These are phyloP conservation scores for Porogramme epimiltina DNA, from an alignment of 1,284 basidiomycete species.

Conservation along the genomic window DNA sequence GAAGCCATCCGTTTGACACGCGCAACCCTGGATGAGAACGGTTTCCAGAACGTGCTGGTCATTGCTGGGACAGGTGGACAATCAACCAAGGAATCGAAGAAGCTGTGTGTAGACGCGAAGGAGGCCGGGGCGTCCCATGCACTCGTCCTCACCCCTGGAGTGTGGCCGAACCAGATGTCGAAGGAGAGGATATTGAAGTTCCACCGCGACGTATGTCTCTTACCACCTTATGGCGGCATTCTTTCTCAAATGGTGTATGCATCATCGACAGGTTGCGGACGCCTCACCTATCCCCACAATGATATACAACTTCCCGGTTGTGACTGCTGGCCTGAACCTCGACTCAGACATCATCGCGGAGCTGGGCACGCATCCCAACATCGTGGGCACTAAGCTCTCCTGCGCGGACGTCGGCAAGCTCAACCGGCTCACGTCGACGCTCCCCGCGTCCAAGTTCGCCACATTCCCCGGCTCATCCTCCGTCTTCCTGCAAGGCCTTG, in stretches of 20 bases:
- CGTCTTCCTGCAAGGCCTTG: slow-evolving; percentile 66
- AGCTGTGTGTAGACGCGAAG: slow-evolving; percentile 76
- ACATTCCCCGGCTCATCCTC: slow-evolving; percentile 69
- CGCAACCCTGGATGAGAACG: slow-evolving; percentile 73
- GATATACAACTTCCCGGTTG: slow-evolving; percentile 89
- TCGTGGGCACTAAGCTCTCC: slow-evolving; percentile 87
- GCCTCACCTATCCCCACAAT: slow-evolving; percentile 83
- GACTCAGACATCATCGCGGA: slow-evolving; percentile 79
- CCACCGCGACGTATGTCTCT: slow-evolving; percentile 52
- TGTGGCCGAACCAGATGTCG: slow-evolving; percentile 68
- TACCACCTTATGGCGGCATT: not conserved
- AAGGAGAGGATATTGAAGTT: slow-evolving; percentile 63
- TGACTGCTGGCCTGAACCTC: slow-evolving; percentile 85
- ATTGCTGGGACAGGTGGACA: slow-evolving; percentile 87
- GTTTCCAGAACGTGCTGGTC: slow-evolving; percentile 68
- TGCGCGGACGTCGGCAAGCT: slow-evolving; percentile 87
- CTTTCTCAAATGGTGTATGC: no score
- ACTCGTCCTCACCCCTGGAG: slow-evolving; percentile 73
- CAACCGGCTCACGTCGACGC: slow-evolving; percentile 66
- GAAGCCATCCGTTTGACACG: slow-evolving; percentile 67
- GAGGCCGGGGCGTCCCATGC: slow-evolving; percentile 80
- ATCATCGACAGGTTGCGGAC: slow-evolving; percentile 76
- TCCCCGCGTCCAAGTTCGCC: slow-evolving; percentile 55
- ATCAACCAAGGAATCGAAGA: slow-evolving; percentile 82
- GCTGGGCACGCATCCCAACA: slow-evolving; percentile 82